phyloP scores from a whole-genome alignment of 805 yeast species.

The Barnettozyma pratensis region DNA sequence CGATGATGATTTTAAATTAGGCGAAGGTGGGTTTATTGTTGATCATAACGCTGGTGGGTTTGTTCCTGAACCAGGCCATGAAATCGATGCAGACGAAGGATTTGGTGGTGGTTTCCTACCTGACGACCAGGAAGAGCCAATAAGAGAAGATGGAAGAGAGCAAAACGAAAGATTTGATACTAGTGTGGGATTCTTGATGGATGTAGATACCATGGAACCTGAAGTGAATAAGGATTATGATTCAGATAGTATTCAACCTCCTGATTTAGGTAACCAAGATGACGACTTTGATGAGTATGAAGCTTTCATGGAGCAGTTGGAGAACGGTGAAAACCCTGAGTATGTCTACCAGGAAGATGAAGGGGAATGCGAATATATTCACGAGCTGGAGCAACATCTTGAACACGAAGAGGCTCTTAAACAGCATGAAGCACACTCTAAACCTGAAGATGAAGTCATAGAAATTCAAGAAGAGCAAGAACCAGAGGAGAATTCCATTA shows the following conservation, averaged over 20 bases:
- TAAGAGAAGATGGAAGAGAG: neutral
- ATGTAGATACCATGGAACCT: slow-evolving; percentile 6
- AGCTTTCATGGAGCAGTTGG: slow-evolving; percentile 19
- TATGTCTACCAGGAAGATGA: slow-evolving; percentile 8
- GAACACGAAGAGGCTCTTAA: too few relatives aligned
- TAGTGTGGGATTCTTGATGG: slow-evolving; percentile 27
- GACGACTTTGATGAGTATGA: slow-evolving; percentile 20
- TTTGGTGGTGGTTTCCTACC: slow-evolving; percentile 14
- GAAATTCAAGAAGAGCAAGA: slow-evolving; percentile 2
- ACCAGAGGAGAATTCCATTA: neutral
- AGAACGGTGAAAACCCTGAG: slow-evolving; percentile 1
- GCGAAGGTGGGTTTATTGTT: slow-evolving; percentile 6
- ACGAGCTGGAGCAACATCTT: slow-evolving; percentile 1
- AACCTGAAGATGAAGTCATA: slow-evolving; percentile 24
- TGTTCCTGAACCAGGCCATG: slow-evolving; percentile 12
- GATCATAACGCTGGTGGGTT: slow-evolving; percentile 9
- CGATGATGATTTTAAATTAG: neutral
- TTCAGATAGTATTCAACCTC: neutral
- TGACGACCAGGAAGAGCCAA: slow-evolving; percentile 8
- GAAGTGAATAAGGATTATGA: slow-evolving; percentile 3
- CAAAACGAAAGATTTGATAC: neutral
- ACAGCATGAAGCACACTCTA: too few relatives aligned
- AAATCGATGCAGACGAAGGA: slow-evolving; percentile 1
- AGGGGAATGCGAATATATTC: slow-evolving; percentile 22
- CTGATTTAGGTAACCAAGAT: neutral